Percentiles rank a stretch among this genome's conserved stretches.
These are phyloP conservation scores for Dryadomyces quercus-mongolicae DNA, from an alignment of 2,329 filamentous ascomycete genomes.

Conservation along the genomic window DNA sequence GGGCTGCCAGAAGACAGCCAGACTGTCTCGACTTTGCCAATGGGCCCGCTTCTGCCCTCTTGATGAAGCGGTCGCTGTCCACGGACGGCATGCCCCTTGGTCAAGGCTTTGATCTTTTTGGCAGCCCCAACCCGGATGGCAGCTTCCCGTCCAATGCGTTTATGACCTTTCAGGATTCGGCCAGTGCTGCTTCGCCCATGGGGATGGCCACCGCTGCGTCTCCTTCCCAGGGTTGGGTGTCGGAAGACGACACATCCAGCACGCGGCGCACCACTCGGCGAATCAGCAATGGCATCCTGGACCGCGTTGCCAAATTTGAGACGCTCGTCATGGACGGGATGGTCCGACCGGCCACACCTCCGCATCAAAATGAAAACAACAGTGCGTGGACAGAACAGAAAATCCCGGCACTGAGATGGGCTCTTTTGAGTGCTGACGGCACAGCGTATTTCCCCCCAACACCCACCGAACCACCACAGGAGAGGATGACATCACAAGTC, in stretches of 20 bases:
- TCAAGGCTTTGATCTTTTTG: conserved; percentile 37
- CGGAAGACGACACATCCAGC: conserved; percentile 33
- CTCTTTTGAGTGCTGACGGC: neutral
- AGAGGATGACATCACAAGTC: conserved; percentile 28
- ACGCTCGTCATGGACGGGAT: conserved; percentile 30
- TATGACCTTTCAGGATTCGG: conserved; percentile 32
- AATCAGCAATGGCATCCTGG: conserved; percentile 49
- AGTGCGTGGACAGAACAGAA: conserved; percentile 31
- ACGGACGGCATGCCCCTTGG: conserved; percentile 13
- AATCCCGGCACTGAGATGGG: neutral
- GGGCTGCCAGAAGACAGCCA: conserved; percentile 8
- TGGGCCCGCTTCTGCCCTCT: conserved; percentile 28
- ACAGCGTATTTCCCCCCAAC: conserved; percentile 55
- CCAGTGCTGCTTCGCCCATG: conserved; percentile 1
- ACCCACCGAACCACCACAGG: conserved; percentile 51
- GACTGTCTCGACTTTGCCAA: conserved; percentile 31
- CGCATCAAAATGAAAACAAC: conserved; percentile 39
- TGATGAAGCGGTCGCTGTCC: conserved; percentile 31
- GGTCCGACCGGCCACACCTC: conserved; percentile 49
- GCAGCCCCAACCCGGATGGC: conserved; percentile 29
- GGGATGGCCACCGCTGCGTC: conserved; percentile 23
- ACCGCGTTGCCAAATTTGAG: conserved; percentile 49
- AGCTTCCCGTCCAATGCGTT: conserved; percentile 29
- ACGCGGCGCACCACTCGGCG: conserved; percentile 31
- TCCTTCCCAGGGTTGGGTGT: conserved; percentile 35